Base-by-base conservation (phyloP, 2,329 filamentous ascomycete species). In the Zymoseptoria passerinii region DNA sequence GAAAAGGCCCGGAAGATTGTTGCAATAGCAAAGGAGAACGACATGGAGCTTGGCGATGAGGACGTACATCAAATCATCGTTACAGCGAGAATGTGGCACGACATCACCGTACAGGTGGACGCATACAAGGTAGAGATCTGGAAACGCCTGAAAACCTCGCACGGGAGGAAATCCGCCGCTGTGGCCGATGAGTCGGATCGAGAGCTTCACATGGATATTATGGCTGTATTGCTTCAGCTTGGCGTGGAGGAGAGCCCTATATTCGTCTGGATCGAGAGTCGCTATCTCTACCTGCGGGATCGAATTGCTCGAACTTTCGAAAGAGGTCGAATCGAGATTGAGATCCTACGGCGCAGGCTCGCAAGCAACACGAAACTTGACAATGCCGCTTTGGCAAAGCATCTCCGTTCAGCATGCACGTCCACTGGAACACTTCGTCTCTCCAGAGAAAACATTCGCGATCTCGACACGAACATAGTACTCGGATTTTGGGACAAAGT, bases 161-260 rank as follows among this genome's bases (percentile, higher is more conserved):
- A 72, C 48, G 67, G 67, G 3, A 58, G 63, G 18, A 66, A 62
- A 55, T 58, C 65, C 1, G 61, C 58, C 3, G 66, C 67, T n/a
- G 61, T 68, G 10, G 57, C 63, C 2, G 68, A 70, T 9, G 72
- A 77, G 68, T 69, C 71, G 48, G 54, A 75, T 70, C 54, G 80
- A 81, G 90, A 92, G 69, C 90, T 96, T 71, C 88, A 96, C 68
- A 90, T 96, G 84, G 90, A 96, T 70, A 79, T 96, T 52, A 97
- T 99, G 56, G 81, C 85, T 20, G 80, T 96, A 40, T 80, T 99
- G 55, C 77, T 99, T n/a, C 92, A 99, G 72, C 79, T 99, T 19
- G 95, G 94, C 6, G 91, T 96, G 2, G 88, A 95, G 8, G 91
- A 97, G 60, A 99, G 95, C 67, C 94, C 94, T 1, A 95, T 99